Conservation (phyloP, 495 filamentous ascomycete genomes). For the Emericellopsis terricola region DNA sequence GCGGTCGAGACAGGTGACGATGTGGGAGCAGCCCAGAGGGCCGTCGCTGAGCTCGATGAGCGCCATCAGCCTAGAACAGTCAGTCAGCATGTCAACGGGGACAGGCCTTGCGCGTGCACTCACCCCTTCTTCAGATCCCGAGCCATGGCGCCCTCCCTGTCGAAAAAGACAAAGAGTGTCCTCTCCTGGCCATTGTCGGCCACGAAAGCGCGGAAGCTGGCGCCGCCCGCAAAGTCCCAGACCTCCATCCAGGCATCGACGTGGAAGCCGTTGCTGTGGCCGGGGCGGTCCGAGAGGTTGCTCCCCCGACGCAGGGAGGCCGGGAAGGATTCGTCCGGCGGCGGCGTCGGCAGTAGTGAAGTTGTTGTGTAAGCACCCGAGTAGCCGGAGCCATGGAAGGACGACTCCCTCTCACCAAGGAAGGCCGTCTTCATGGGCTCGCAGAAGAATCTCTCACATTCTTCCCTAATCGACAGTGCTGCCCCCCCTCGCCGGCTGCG, state of each 20-base stretch:
- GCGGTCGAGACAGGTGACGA: slow-evolving; percentile 68
- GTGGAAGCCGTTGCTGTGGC: slow-evolving; percentile 13
- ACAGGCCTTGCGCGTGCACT: slow-evolving; percentile 14
- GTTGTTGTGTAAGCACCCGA: slow-evolving; percentile 49
- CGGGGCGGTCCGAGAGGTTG: slow-evolving; percentile 13
- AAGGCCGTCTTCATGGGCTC: slow-evolving; percentile 80
- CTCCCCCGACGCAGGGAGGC: slow-evolving; percentile 8
- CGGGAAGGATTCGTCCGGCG: slow-evolving; percentile 9
- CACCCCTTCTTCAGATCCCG: slow-evolving; percentile 80
- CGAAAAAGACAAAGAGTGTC: slow-evolving; percentile 79
- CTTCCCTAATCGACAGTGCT: slow-evolving; percentile 86
- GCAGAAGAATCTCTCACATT: slow-evolving; percentile 99
- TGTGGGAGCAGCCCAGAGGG: slow-evolving; percentile 51
- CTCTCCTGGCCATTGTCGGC: slow-evolving; percentile 43
- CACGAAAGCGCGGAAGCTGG: slow-evolving; percentile 71
- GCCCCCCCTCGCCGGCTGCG: slow-evolving; percentile 61
- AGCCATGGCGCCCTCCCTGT: slow-evolving; percentile 37
- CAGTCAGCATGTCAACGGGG: slow-evolving; percentile 2
- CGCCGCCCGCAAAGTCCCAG: slow-evolving; percentile 74
- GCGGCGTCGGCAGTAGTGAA: slow-evolving; percentile 8
- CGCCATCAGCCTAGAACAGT: slow-evolving; percentile 55
- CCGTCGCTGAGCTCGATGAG: slow-evolving; percentile 72
- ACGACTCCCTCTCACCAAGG: slow-evolving; percentile 78
- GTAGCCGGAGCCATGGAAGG: slow-evolving; percentile 54
- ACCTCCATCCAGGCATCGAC: slow-evolving; percentile 49